Conservation (phyloP, 768 basidiomycete genomes). For the Lactarius deliciosus region DNA sequence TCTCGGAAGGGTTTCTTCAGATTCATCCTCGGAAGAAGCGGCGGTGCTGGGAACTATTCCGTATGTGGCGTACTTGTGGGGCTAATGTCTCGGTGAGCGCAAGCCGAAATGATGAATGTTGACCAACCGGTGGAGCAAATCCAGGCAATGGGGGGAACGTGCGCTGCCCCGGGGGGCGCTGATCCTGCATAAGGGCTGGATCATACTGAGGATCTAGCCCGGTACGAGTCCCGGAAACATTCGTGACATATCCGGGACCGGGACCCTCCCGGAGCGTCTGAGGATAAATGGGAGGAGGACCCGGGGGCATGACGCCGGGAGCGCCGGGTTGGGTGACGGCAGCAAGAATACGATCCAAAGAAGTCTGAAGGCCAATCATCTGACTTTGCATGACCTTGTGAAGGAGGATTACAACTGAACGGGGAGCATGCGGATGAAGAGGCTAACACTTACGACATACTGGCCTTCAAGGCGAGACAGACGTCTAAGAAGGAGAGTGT, state of each 20-base stretch:
- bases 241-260: conserved; percentile 29
- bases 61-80: conserved; percentile 88
- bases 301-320: conserved; percentile 35
- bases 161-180: conserved; percentile 36
- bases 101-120: conserved; percentile 22
- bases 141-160: conserved; percentile 86
- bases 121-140: conserved; percentile 82
- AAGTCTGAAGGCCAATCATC: conserved; percentile 93
- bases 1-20: conserved; percentile 83
- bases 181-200: conserved; percentile 34
- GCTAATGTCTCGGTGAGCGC: conserved; percentile 45
- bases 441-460: conserved; percentile 59
- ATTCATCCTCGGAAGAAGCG: conserved; percentile 88
- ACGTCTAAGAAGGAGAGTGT: conserved; percentile 48
- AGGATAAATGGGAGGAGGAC: conserved; percentile 25
- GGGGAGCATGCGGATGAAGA: conserved; percentile 6
- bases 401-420: conserved; percentile 10
- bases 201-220: conserved; percentile 36
- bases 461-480: conserved; percentile 83
- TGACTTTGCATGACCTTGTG: conserved; percentile 85
- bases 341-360: conserved; percentile 76
- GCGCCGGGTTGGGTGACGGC: conserved; percentile 46
- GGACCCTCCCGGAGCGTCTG: conserved; percentile 29
- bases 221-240: conserved; percentile 31
- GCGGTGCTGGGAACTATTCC: conserved; percentile 84